Percentiles rank a stretch among this genome's conserved stretches.
Evolutionary conservation across 352 stramenopile species (phyloP).

Genomic region (Hyaloperonospora arabidopsidis): DNA sequence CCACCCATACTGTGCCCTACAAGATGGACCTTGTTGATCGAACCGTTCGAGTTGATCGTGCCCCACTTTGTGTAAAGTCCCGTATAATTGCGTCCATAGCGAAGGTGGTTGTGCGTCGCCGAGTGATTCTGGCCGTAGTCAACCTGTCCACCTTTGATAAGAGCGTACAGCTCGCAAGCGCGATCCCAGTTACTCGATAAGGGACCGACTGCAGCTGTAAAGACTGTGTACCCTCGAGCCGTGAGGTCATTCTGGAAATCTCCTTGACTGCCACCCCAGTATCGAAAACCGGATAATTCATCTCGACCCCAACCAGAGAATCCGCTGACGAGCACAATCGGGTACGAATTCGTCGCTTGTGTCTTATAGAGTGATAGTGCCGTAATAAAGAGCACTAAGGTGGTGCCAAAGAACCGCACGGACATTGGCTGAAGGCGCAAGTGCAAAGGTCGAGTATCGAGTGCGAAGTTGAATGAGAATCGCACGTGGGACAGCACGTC

Average conservation of each 20-base stretch:
- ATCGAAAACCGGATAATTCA: conserved; percentile 38
- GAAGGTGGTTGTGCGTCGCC: conserved; percentile 29
- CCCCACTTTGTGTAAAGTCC: conserved; percentile 57
- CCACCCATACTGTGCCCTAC: conserved; percentile 77
- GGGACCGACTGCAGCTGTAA: conserved; percentile 43
- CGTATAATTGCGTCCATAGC: conserved; percentile 38
- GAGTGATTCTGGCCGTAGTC: conserved; percentile 51
- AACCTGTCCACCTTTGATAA: conserved; percentile 50
- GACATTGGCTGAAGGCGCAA: too few species aligned
- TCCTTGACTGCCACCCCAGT: conserved; percentile 44
- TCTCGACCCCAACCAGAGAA: conserved; percentile 40
- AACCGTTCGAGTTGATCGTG: conserved; percentile 32
- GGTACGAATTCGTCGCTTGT: conserved; percentile 35
- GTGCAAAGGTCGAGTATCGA: too few species aligned
- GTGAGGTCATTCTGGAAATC: conserved; percentile 37
- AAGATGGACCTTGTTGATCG: conserved; percentile 58
- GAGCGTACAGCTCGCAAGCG: conserved; percentile 52
- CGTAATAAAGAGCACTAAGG: too few species aligned
- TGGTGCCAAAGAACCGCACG: too few species aligned
- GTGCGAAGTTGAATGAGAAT: too few species aligned
- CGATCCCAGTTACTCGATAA: conserved; percentile 61
- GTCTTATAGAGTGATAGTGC: conserved; percentile 1
- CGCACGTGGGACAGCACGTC: too few species aligned
- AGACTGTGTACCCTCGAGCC: conserved; percentile 37
- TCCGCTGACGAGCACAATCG: conserved; percentile 51